A percentile compares a stretch with the other conserved stretches of the same genome.
phyloP scores from a whole-genome alignment of 202 grass and related monocot genomes.

The Schoenoplectus tabernaemontani region DNA sequence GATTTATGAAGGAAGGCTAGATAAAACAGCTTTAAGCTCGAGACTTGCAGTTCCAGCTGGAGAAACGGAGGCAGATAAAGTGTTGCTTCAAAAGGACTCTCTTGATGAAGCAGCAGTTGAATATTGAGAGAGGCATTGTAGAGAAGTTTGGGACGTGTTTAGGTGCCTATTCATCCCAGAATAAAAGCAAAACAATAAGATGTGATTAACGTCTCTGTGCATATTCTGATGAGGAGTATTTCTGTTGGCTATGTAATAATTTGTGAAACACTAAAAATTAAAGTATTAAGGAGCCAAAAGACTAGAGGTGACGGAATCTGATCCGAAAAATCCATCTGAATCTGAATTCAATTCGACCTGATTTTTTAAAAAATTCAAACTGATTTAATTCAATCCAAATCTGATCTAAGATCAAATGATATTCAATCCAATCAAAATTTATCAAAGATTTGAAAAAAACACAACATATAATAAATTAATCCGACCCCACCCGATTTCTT shows the following conservation, averaged over 20 bases:
- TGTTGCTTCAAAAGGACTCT: conserved; percentile 39
- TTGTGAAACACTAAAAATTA: not conserved
- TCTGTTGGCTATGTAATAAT: not conserved
- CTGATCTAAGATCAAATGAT: too few relatives aligned
- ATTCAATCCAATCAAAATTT: too few relatives aligned
- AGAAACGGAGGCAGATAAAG: conserved; percentile 28
- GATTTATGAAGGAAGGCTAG: conserved; percentile 52
- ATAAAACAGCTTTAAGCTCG: conserved; percentile 60
- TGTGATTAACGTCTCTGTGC: not conserved
- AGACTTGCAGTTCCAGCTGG: conserved; percentile 41
- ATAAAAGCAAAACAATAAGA: not conserved
- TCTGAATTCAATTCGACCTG: too few relatives aligned
- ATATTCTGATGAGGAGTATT: not conserved
- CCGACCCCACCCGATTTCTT: too few relatives aligned
- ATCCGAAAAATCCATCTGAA: too few relatives aligned
- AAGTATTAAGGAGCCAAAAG: not conserved
- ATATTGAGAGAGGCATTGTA: conserved; percentile 60
- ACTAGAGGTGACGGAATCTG: too few relatives aligned
- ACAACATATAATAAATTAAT: too few relatives aligned
- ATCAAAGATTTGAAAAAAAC: too few relatives aligned
- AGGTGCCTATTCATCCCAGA: not conserved
- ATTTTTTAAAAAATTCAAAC: too few relatives aligned
- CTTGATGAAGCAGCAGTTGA: conserved; percentile 67
- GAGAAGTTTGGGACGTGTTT: conserved; percentile 54
- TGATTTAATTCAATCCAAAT: too few relatives aligned